Percentiles rank a stretch among this genome's conserved stretches.
These are phyloP conservation scores for Penicillium ochrochloron DNA, from an alignment of 495 filamentous ascomycete species.

Conservation along the genomic window DNA sequence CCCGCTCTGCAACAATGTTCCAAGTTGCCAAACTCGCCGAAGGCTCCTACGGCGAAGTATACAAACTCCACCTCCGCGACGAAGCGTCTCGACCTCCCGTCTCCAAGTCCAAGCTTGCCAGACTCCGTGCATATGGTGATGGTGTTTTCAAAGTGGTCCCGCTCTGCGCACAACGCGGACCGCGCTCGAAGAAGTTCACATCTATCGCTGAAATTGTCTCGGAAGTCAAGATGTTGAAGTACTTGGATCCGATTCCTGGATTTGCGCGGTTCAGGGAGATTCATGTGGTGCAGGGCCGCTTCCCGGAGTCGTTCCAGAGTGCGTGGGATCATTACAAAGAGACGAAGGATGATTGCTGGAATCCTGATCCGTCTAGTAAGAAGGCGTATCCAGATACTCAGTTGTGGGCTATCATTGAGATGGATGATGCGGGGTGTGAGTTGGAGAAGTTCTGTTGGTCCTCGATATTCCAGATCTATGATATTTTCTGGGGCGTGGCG, in stretches of 20 bases:
- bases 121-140: constrained; percentile 45
- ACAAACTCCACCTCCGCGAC: constrained; percentile 48
- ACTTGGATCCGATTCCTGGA: constrained; percentile 78
- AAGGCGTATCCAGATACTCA: constrained; percentile 66
- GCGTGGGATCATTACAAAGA: constrained; percentile 69
- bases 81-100: constrained; percentile 43
- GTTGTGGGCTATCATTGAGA: constrained; percentile 80
- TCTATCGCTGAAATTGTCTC: constrained; percentile 59
- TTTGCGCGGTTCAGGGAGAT: constrained; percentile 88
- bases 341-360: constrained; percentile 61
- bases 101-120: constrained; percentile 48
- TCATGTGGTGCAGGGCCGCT: constrained; percentile 71
- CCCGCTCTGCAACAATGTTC: constrained; percentile 45
- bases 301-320: constrained; percentile 62
- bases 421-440: constrained; percentile 83
- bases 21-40: constrained; percentile 54
- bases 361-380: constrained; percentile 67
- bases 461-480: constrained; percentile 69
- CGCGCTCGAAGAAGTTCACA: constrained; percentile 53
- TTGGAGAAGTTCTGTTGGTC: constrained; percentile 65
- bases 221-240: constrained; percentile 77
- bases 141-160: constrained; percentile 58
- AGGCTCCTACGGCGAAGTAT: constrained; percentile 58
- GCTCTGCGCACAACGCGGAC: constrained; percentile 47
- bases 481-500: constrained; percentile 82